These are phyloP conservation scores for Irpex sp. DNA, from an alignment of 1,284 basidiomycete species.

Conservation along the genomic window DNA sequence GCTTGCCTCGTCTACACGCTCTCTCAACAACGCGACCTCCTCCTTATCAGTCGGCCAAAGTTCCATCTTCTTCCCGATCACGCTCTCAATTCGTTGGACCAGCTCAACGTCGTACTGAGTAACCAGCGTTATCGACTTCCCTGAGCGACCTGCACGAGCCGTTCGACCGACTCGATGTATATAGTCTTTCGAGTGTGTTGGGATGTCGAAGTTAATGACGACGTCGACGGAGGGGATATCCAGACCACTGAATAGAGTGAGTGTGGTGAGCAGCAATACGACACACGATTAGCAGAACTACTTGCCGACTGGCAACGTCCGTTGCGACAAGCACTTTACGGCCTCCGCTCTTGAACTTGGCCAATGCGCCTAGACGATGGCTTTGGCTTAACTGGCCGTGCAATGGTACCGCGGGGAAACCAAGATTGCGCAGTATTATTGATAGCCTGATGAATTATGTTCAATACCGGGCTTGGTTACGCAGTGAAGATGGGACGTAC, in stretches of 20 bases:
- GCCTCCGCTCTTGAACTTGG: constrained; percentile 96
- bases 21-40: constrained; percentile 84
- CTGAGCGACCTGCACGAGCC: constrained; percentile 92
- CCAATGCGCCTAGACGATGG: constrained; percentile 89
- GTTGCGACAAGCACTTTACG: constrained; percentile 92
- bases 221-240: constrained; percentile 97
- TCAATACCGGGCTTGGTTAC: too few species aligned
- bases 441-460: constrained; percentile 54
- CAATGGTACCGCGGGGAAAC: constrained; percentile 93
- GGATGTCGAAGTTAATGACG: constrained; percentile 98
- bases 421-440: constrained; percentile 86
- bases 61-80: constrained; percentile 91
- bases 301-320: constrained; percentile 91
- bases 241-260: constrained; percentile 60
- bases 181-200: constrained; percentile 98
- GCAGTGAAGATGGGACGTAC: constrained; percentile 31
- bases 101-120: constrained; percentile 99
- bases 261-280: not conserved
- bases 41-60: constrained; percentile 90
- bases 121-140: constrained; percentile 94
- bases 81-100: constrained; percentile 90
- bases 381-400: constrained; percentile 96
- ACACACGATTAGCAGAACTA: not conserved
- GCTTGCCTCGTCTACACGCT: constrained; percentile 88
- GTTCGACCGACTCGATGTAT: constrained; percentile 98